Evolutionary conservation across 1,139 yeast species (phyloP).

Genomic region (Taphrina pruni): DNA sequence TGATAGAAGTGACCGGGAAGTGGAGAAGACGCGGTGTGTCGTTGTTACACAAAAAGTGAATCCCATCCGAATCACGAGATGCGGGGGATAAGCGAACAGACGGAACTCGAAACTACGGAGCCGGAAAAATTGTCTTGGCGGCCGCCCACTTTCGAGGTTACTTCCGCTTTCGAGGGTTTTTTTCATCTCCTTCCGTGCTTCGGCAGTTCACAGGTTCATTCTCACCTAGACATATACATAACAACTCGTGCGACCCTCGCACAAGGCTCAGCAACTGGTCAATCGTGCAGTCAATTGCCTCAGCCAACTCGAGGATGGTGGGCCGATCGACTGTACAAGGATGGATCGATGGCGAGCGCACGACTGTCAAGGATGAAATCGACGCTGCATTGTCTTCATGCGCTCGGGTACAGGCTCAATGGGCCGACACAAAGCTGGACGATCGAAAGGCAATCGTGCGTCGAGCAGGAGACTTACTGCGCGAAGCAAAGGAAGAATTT

Average conservation of each 20-base stretch:
- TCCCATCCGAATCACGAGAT: too few relatives aligned
- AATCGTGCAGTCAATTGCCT: background rate
- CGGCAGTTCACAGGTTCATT: background rate
- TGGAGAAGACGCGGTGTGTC: too few relatives aligned
- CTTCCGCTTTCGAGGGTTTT: background rate
- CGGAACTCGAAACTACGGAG: background rate
- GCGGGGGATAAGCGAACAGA: too few relatives aligned
- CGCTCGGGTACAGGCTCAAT: conserved; percentile 40
- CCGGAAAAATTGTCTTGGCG: background rate
- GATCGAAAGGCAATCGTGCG: conserved; percentile 47
- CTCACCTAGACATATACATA: background rate
- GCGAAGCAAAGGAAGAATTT: conserved; percentile 45
- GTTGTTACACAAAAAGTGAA: too few relatives aligned
- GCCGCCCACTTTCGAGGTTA: background rate
- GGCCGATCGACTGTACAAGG: background rate
- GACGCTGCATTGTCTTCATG: conserved; percentile 40
- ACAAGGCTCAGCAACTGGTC: background rate
- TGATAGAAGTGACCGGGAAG: too few relatives aligned
- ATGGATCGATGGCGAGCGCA: conserved; percentile 2
- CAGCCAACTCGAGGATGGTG: background rate
- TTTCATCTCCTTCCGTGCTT: too few relatives aligned
- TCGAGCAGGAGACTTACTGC: conserved; percentile 46
- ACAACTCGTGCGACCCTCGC: conserved; percentile 1
- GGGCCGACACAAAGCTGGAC: conserved; percentile 44
- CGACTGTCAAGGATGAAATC: background rate